Evolutionary conservation across 2,329 filamentous ascomycete species (phyloP).

Genomic region (Fusarium luffae): DNA sequence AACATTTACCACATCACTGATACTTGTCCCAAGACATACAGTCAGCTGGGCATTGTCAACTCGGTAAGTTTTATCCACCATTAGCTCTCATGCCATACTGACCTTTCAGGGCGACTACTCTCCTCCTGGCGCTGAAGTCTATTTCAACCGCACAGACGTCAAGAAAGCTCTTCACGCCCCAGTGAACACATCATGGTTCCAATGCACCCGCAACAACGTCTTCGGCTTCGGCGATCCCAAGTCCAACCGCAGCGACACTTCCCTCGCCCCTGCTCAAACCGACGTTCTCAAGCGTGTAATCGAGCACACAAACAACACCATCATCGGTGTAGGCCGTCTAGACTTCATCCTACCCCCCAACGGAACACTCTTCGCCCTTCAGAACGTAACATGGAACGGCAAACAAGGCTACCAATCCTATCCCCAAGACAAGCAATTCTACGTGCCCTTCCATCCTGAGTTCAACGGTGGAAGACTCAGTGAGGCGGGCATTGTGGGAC

Average conservation of each 20-base stretch:
- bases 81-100: background rate
- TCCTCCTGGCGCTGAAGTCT: conserved; percentile 70
- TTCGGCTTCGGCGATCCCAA: conserved; percentile 42
- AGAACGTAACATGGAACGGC: conserved; percentile 84
- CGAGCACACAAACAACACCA: conserved; percentile 49
- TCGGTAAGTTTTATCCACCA: conserved; percentile 34
- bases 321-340: conserved; percentile 46
- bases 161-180: conserved; percentile 76
- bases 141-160: conserved; percentile 78
- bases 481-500: conserved; percentile 75
- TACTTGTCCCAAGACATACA: conserved; percentile 76
- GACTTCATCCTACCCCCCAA: conserved; percentile 76
- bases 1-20: conserved; percentile 79
- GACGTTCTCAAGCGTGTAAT: conserved; percentile 46
- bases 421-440: conserved; percentile 65
- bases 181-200: conserved; percentile 42
- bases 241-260: conserved; percentile 29
- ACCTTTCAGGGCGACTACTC: conserved; percentile 64
- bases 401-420: conserved; percentile 72
- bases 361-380: conserved; percentile 76
- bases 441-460: conserved; percentile 69
- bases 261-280: conserved; percentile 32
- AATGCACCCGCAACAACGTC: conserved; percentile 43
- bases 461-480: conserved; percentile 60
- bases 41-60: conserved; percentile 77